Evolutionary conservation across 257 asterid species (phyloP), one percentile per base, ranked within the genome.

Genomic region (Mitragyna speciosa): DNA sequence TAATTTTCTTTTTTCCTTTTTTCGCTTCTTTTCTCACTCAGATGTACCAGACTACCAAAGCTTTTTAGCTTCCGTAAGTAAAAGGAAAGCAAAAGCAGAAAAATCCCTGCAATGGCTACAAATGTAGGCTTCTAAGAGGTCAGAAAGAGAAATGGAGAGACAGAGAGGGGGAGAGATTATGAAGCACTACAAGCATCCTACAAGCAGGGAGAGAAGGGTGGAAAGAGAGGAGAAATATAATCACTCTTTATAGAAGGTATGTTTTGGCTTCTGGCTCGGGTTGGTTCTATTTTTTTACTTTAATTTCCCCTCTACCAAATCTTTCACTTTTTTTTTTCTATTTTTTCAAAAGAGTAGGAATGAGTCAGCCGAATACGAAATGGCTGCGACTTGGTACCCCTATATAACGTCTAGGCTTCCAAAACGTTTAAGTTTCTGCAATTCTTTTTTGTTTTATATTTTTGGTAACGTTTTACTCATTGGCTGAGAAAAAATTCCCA

Each of bases 221-320:
- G 90, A 78, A 78, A 79, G 86, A 77, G 83, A 83, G 75, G 83
- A 83, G 82, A 79, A 88, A 87, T 84, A 80, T 80, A 76, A 79
- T 76, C 86, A 80, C 87, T 83, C 87, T 89, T 87, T 93, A 90
- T 83, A 83, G 92, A 89, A 78, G 85, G 83, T 76, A 76, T 80
- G 59, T 84, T 84, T 14, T 83, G 83, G 84, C 83, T 78, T 84
- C 82, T 43, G 84, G 84, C 81, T 85, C 84, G 75, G 76, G 86
- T 85, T 86, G 19, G 79, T 65, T 81, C 30, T 28, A 43, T 52
- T 30, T 72, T n/a, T 26, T 9, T 7, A 11, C 16, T 14, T 61
- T 7, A 1, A 17, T 49, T 36, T 75, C 64, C 63, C 14, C 4
- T 63, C 59, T 36, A 67, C 80, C 80, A 31, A 79, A 77, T 67